Base-by-base conservation (phyloP, 2,329 filamentous ascomycete genomes). In the Botrytis byssoidea region DNA sequence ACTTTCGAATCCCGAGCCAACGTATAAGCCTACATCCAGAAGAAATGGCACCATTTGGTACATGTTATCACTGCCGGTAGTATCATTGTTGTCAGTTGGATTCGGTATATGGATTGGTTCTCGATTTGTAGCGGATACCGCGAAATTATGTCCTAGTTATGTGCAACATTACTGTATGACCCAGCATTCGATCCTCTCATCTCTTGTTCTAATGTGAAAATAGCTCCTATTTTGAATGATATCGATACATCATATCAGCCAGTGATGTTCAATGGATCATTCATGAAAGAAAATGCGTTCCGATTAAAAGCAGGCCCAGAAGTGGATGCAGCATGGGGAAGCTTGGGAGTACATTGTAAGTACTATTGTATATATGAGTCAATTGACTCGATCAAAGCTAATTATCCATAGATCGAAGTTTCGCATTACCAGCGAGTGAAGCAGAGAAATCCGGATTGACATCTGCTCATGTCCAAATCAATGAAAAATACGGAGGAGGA, bases 261-360 rank as follows among this genome's bases (percentile, higher is more conserved):
- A 0, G 80, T 85, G 37, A 79, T 75, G 32, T 88, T 87, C 79
- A 88, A 88, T 76, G 87, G 87, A 4, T 86, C 85, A 0, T 84
- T 89, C 29, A 76, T 88, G 59, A 84, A 87, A 55, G 83, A 87
- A 74, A 87, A 85, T 66, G 79, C 83, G n/a, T 89, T 85, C 76
- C 84, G 87, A 32, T 81, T 84, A 75, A 78, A 82, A 44, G 85
- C 78, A 22, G 79, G 84, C 4, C 84, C 85, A 2, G 85, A 86
- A 76, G 86, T 87, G 1, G 87, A 89, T 77, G 83, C 83, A 18
- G 87, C 86, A 1, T 89, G 87, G 86, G 81, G 82, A 35, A 82
- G 83, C 2, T 76, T 88, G 0, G 87, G 87, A 16, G 81, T 85
- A 0, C 83, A 86, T 51, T 88, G 86, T 88, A 75, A 63, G 72